A percentile compares a stretch with the other conserved stretches of the same genome.
Conservation (phyloP, 495 filamentous ascomycete genomes). For the Antarctomyces pellizariae region DNA sequence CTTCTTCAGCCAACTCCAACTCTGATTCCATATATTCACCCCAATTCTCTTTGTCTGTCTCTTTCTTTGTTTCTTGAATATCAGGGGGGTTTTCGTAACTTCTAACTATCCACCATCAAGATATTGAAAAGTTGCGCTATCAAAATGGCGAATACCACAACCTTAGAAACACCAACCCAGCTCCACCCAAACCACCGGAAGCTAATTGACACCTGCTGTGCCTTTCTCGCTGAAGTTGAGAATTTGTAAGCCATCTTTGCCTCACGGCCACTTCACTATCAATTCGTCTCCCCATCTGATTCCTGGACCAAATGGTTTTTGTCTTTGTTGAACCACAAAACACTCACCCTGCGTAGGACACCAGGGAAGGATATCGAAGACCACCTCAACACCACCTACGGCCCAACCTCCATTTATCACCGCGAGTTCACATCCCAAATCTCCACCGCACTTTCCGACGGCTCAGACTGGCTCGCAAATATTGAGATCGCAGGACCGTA, state of each 20-base stretch:
- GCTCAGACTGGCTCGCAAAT: slow-evolving; percentile 23
- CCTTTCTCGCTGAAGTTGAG: slow-evolving; percentile 21
- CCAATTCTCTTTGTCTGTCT: no score
- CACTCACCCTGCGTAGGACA: slow-evolving; percentile 12
- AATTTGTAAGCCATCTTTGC: slow-evolving; percentile 14
- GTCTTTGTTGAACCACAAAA: no score
- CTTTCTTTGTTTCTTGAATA: no score
- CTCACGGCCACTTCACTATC: slow-evolving; percentile 1
- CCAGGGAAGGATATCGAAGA: slow-evolving; percentile 21
- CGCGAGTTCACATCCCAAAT: slow-evolving; percentile 19
- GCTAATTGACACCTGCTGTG: slow-evolving; percentile 14
- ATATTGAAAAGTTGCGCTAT: no score
- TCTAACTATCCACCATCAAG: no score
- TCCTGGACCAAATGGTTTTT: no score
- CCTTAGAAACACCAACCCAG: no score
- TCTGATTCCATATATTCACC: no score
- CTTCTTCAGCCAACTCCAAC: no score
- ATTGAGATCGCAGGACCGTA: slow-evolving; percentile 16
- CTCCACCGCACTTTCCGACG: slow-evolving; percentile 19
- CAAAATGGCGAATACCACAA: no score
- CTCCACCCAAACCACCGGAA: slow-evolving; percentile 16
- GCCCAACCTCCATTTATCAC: slow-evolving; percentile 19
- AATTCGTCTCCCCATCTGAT: not conserved
- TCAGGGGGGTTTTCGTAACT: no score
- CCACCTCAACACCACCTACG: slow-evolving; percentile 19